Evolutionary conservation across 331 rosid species (phyloP), one percentile per base, ranked within the genome.

Genomic region (Quercus tomentella): DNA sequence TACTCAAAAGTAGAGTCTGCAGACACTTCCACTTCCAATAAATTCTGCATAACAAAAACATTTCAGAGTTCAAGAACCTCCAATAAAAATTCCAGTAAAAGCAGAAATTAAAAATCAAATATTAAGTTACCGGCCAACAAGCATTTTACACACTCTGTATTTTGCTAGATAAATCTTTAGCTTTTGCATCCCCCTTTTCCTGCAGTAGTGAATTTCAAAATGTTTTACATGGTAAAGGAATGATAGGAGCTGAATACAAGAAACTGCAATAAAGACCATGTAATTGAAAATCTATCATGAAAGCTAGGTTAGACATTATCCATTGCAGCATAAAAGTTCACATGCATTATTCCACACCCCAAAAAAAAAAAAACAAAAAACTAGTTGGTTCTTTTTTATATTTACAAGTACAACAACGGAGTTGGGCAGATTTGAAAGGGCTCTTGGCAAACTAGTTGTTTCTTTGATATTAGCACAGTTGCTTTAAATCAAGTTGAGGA

Each of bases 91-190:
- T 73, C 70, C 51, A 23, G 4, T 12, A 30, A 23, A 72, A 70
- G 25, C 7, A 76, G 80, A 60, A 52, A 72, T 45, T 60, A 66
- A 43, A 56, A 78, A 66, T 4, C 28, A 61, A 67, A 79, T 57
- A 70, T 61, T 70, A 45, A 25, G 51, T 84, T 82, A 83, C 80
- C 82, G 6, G 26, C 68, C 72, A 73, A 80, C 31, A 73, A 77
- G 78, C 84, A 82, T 80, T 71, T 88, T 83, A 93, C 70, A 90
- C 97, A 80, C 84, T 91, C 84, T 91, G 97, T 80, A 87, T 88
- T 90, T 96, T 96, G 92, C 89, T 87, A 31, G 98, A 87, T 15
- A 84, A 61, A 56, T 89, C 98, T 84, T 88, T 92, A 70, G 86
- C 87, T 85, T 88, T 93, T 8, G 58, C 43, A 56, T 82, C 97